Percentiles rank a stretch among this genome's conserved stretches.
phyloP scores from a whole-genome alignment of 306 rosid species.

The Begonia loranthoides region DNA sequence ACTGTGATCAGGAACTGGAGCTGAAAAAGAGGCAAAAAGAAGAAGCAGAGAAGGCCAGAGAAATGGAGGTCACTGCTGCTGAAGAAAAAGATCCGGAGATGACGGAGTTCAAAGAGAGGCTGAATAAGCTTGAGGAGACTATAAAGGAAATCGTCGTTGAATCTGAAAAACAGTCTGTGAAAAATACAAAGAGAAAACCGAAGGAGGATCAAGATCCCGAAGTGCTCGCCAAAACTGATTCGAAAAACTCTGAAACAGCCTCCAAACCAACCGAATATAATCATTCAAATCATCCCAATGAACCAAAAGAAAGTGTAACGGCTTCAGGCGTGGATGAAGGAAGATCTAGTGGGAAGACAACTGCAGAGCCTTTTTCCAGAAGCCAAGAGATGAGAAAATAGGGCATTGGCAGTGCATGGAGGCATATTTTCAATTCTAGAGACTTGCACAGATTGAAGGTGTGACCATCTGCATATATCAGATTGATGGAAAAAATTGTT shows the following conservation, averaged over 20 bases:
- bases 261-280: conserved; percentile 22
- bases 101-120: conserved; percentile 59
- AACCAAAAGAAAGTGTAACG: conserved; percentile 15
- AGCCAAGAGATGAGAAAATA: conserved; percentile 15
- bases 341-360: conserved; percentile 9
- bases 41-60: conserved; percentile 48
- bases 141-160: conserved; percentile 59
- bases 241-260: conserved; percentile 8
- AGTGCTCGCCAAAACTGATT: conserved; percentile 13
- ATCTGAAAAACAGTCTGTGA: conserved; percentile 30
- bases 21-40: conserved; percentile 40
- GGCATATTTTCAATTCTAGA: background rate
- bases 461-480: no score
- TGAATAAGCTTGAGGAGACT: conserved; percentile 68
- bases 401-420: conserved; percentile 5
- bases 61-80: conserved; percentile 35
- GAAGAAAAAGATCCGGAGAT: conserved; percentile 32
- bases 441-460: no score
- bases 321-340: conserved; percentile 19
- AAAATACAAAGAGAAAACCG: conserved; percentile 12
- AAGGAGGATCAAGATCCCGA: conserved; percentile 19
- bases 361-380: conserved; percentile 23
- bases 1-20: conserved; percentile 50
- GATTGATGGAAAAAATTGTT: no score
- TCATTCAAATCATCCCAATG: conserved; percentile 14